Percentiles rank a stretch among this genome's conserved stretches.
phyloP scores from a whole-genome alignment of 2,329 filamentous ascomycete genomes.

The Fusarium protoensiforme region DNA sequence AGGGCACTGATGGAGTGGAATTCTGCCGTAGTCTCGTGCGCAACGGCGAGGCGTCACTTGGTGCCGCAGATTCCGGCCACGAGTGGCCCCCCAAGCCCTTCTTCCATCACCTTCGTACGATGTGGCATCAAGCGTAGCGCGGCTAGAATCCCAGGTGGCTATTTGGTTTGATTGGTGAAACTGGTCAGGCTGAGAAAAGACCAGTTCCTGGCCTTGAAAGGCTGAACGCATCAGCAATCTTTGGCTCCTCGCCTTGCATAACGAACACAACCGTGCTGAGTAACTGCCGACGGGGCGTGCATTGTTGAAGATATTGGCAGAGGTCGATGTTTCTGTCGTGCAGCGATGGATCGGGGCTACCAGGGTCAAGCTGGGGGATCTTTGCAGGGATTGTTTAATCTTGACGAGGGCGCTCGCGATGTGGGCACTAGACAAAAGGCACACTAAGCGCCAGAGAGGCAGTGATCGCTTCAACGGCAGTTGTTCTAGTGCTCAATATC shows the following conservation, averaged over 20 bases:
- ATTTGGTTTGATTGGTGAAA: constrained; percentile 21
- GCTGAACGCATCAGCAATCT: constrained; percentile 5
- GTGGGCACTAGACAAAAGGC: not conserved
- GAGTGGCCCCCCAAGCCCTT: constrained; percentile 9
- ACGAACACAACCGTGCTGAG: not conserved
- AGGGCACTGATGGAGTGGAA: not conserved
- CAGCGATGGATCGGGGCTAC: constrained; percentile 29
- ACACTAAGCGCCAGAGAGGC: not conserved
- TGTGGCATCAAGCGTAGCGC: constrained; percentile 13
- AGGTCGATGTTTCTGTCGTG: constrained; percentile 20
- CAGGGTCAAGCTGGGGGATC: constrained; percentile 37
- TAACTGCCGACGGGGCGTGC: not conserved
- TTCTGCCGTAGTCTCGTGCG: not conserved
- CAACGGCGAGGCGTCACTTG: constrained; percentile 34
- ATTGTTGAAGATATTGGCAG: not conserved
- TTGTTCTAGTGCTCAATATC: not conserved
- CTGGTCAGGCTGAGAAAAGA: constrained; percentile 8
- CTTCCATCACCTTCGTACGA: constrained; percentile 9
- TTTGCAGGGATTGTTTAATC: constrained; percentile 23
- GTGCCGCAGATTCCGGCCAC: constrained; percentile 24
- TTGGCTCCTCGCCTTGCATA: not conserved
- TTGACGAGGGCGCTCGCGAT: not conserved
- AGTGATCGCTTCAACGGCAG: not conserved
- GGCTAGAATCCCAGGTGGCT: constrained; percentile 23
- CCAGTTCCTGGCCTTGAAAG: constrained; percentile 7